Percentiles rank a stretch among this genome's conserved stretches.
Evolutionary conservation across 139 green algal species (phyloP).

Genomic region (Closterium sp.): DNA sequence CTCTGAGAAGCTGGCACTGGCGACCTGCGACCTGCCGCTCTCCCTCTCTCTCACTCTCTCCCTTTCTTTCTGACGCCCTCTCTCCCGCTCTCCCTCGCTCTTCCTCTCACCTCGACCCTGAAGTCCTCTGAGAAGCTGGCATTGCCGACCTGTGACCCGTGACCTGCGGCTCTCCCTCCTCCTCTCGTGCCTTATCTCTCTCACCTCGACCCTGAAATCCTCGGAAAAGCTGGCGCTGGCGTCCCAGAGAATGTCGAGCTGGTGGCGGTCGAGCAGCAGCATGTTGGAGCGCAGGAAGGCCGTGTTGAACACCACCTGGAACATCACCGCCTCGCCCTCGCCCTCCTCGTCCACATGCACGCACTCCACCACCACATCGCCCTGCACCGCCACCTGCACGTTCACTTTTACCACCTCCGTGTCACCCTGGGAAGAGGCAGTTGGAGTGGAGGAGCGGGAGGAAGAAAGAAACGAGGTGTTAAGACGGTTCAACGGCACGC

Average conservation of each 20-base stretch:
- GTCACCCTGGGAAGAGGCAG: constrained; percentile 18
- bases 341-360: constrained; percentile 28
- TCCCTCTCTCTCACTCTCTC: constrained; percentile 12
- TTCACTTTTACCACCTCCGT: constrained; percentile 49
- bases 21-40: too few relatives aligned
- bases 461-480: neutral
- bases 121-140: constrained; percentile 29
- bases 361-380: constrained; percentile 49
- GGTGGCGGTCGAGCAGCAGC: constrained; percentile 31
- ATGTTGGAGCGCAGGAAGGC: constrained; percentile 51
- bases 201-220: constrained; percentile 43
- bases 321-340: constrained; percentile 44
- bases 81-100: too few relatives aligned
- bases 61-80: too few relatives aligned
- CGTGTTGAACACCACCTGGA: constrained; percentile 49
- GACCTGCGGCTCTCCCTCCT: too few relatives aligned
- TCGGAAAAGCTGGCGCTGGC: constrained; percentile 8
- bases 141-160: too few relatives aligned
- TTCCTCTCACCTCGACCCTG: constrained; percentile 27
- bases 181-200: too few relatives aligned
- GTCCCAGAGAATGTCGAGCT: constrained; percentile 45
- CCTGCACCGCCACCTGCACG: constrained; percentile 40
- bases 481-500: neutral
- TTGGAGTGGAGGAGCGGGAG: neutral
- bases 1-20: too few relatives aligned